Evolutionary conservation across 1,139 yeast genomes (phyloP).

Genomic region (Candida mesenterica): DNA sequence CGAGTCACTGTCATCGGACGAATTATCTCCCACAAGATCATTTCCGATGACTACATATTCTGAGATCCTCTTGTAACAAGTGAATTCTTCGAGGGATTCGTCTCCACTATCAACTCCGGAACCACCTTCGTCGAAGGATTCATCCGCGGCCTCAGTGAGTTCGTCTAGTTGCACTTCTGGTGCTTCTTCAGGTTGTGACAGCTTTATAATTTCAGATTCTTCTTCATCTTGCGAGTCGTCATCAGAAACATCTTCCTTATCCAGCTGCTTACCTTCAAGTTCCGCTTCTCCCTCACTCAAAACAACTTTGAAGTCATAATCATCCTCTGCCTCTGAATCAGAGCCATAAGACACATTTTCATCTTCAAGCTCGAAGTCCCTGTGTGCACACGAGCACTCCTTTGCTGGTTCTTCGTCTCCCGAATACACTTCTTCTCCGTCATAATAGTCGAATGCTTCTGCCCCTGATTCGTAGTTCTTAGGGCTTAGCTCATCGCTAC

Average conservation of each 20-base stretch:
- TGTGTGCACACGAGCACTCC: no score
- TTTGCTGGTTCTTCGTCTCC: constrained; percentile 7
- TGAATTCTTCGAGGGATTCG: constrained; percentile 1
- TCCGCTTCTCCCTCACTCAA: neutral
- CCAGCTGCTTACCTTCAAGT: constrained; percentile 2
- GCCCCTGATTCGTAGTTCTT: neutral
- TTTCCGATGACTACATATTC: neutral
- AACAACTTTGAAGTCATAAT: constrained; percentile 1
- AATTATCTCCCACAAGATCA: neutral
- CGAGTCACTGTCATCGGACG: neutral
- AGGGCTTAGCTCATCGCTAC: neutral
- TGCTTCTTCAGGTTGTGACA: no score
- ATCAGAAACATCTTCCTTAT: constrained; percentile 4
- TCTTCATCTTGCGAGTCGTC: constrained; percentile 7
- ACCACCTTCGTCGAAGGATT: constrained; percentile 5
- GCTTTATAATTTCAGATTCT: constrained; percentile 6
- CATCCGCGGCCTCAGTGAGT: no score
- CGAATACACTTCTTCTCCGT: constrained; percentile 7
- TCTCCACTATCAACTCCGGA: constrained; percentile 5
- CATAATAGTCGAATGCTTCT: constrained; percentile 1
- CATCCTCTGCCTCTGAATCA: neutral
- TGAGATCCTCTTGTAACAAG: neutral
- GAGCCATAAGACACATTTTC: no score
- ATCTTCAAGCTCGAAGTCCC: no score
- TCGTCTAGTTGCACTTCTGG: no score